Base-by-base conservation (phyloP, 108 stramenopile species). In the Epipyxis sp. region DNA sequence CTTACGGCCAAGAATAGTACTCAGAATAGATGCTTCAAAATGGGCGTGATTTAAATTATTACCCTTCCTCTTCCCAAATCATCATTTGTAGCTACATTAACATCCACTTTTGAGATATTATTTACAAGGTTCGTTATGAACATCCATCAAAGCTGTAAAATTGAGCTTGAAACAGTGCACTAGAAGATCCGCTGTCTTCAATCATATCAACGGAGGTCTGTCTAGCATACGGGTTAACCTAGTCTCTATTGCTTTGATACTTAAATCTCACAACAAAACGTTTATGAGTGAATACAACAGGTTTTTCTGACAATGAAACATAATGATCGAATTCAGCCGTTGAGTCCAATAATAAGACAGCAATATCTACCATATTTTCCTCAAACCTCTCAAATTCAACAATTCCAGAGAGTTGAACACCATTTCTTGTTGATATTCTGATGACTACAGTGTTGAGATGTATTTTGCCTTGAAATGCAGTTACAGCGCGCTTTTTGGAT, bases 301-400 rank as follows among this genome's bases (percentile, higher is more conserved):
- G 54, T 25, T 57, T 16, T 20, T 57, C 54, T 20, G 20, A 20
- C 20, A 20, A 57, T 20, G 54, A 25, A 16, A 57, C 25, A 25
- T 20, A 57, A 57, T 25, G 54, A 57, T 57, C 20, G 54, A 57
- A 57, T 20, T 20, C 54, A 16, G 54, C 54, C 54, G 54, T 20
- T 16, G 25, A 57, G 25, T 57, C 54, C 54, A 57, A 57, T 16
- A 57, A 16, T 16, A 57, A 20, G 20, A 57, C 54, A 20, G 54
- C 54, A 57, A 57, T 25, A 57, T 57, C 54, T 20, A 57, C 54
- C 54, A 57, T 57, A 25, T 57, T 25, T 57, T 57, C 25, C 54
- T 57, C 54, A 57, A 57, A 57, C 25, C 54, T 57, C 54, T 57
- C 54, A 57, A 57, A 57, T 25, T 57, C 54, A 16, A 57, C 54